Percentiles rank a stretch among this genome's conserved stretches.
Conservation (phyloP, 345 rosid species). For the Trapa incisa region DNA sequence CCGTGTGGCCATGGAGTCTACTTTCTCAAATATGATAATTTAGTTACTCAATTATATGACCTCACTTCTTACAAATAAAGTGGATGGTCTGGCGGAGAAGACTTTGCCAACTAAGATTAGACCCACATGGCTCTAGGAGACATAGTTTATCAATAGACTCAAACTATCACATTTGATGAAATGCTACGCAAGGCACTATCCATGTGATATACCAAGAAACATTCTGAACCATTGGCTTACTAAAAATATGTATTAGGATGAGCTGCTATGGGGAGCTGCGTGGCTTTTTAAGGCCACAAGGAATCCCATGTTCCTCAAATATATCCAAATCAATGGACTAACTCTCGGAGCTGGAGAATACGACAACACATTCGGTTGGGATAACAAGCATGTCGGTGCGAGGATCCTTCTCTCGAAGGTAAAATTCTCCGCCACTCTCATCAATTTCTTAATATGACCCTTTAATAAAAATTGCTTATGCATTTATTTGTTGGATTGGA, state of each 20-base stretch:
- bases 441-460: background rate
- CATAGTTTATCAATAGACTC: too few relatives aligned
- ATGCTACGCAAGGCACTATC: background rate
- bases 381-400: constrained; percentile 87
- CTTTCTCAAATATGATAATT: background rate
- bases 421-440: background rate
- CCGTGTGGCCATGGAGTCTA: too few relatives aligned
- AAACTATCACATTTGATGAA: too few relatives aligned
- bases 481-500: background rate
- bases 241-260: constrained; percentile 37
- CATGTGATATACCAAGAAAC: background rate
- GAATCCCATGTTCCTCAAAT: constrained; percentile 45
- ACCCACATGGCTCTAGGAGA: background rate
- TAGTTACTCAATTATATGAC: background rate
- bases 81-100: background rate
- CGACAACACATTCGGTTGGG: constrained; percentile 95
- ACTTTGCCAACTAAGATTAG: background rate
- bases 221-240: background rate
- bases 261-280: constrained; percentile 93
- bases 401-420: constrained; percentile 92
- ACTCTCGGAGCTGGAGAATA: constrained; percentile 70
- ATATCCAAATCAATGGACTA: constrained; percentile 73
- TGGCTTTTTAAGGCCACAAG: constrained; percentile 87
- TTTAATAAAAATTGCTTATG: too few relatives aligned
- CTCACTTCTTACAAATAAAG: background rate